Base-by-base conservation (phyloP, 1,139 yeast genomes). In the Diutina sp. region DNA sequence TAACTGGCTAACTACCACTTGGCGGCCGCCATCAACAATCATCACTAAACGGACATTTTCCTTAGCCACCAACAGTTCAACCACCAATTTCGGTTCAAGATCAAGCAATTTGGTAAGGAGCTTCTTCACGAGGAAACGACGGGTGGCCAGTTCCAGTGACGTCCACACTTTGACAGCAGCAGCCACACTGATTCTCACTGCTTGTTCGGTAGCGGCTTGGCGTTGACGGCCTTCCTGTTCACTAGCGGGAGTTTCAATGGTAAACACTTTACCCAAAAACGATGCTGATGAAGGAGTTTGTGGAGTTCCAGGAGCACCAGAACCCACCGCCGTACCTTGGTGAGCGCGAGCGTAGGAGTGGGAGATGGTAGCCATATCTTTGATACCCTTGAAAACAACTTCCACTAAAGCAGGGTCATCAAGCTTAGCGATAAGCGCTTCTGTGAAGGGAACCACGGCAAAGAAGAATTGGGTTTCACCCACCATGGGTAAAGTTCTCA, bases 231-330 rank as follows among this genome's bases (percentile, higher is more conserved):
- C 53, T 32, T 50, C 53, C 16, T n/a, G 44, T 12, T 50, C 53
- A 16, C 28, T 50, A 2, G 53, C 53, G 4, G 53, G 53, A 25
- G 53, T 50, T 16, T 50, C 53, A 18, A 50, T 50, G 29, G 53
- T 50, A 12, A 50, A 50, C 44, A 50, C 53, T 16, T 50, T 50
- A 18, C 53, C 53, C 53, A 50, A 50, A 12, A 50, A 50, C 16
- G 38, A 14, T 6, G 16, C 12, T 6, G 21, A n/a, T 1, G 46
- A 12, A 4, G 46, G 25, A 6, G n/a, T 18, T 44, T n/a, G 44
- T 5, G 53, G 53, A 7, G 41, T 30, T 6, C 11, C 21, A 4
- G 44, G 44, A 9, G 53, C 21, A 2, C 8, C 16, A 7, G 12
- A 14, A 29, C 48, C 51, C 5, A 14, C 30, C 14, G 30, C 30